Evolutionary conservation across 1,139 yeast species (phyloP).

Genomic region (Hanseniaspora uvarum): DNA sequence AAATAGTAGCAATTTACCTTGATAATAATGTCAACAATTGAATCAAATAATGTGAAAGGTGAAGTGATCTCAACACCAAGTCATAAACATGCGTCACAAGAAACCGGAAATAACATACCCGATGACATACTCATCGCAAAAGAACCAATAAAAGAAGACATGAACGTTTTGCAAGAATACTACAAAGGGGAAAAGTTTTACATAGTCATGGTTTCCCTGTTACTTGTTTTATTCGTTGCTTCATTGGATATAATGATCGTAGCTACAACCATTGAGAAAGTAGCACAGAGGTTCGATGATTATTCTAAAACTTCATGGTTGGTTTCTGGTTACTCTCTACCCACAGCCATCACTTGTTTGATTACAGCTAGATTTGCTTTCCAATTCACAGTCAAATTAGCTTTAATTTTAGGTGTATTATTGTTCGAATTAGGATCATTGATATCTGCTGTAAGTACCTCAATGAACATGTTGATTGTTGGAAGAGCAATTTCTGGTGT

Average conservation of each 20-base stretch:
- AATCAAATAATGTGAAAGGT: not conserved
- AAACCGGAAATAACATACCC: not conserved
- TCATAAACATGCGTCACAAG: not conserved
- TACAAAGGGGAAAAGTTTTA: slow-evolving; percentile 15
- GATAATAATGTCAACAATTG: not conserved
- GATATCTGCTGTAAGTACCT: slow-evolving; percentile 46
- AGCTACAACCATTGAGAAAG: slow-evolving; percentile 46
- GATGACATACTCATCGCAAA: not conserved
- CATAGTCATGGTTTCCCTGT: slow-evolving; percentile 35
- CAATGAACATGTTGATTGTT: slow-evolving; percentile 54
- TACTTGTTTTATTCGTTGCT: slow-evolving; percentile 45
- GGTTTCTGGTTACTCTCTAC: slow-evolving; percentile 48
- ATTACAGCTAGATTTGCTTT: slow-evolving; percentile 54
- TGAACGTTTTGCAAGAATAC: not conserved
- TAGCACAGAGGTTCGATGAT: slow-evolving; percentile 44
- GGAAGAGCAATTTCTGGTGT: slow-evolving; percentile 64
- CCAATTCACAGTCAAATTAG: slow-evolving; percentile 50
- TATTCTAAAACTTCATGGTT: slow-evolving; percentile 54
- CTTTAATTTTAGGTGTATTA: slow-evolving; percentile 41
- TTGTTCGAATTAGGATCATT: slow-evolving; percentile 57
- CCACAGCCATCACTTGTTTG: slow-evolving; percentile 49
- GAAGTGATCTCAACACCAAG: not conserved
- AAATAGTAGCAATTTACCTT: too few relatives aligned
- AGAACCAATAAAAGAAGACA: slow-evolving; percentile 5
- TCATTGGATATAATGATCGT: slow-evolving; percentile 65